Conservation (phyloP, 805 yeast species). For the Diddensiella santjacobensis region DNA sequence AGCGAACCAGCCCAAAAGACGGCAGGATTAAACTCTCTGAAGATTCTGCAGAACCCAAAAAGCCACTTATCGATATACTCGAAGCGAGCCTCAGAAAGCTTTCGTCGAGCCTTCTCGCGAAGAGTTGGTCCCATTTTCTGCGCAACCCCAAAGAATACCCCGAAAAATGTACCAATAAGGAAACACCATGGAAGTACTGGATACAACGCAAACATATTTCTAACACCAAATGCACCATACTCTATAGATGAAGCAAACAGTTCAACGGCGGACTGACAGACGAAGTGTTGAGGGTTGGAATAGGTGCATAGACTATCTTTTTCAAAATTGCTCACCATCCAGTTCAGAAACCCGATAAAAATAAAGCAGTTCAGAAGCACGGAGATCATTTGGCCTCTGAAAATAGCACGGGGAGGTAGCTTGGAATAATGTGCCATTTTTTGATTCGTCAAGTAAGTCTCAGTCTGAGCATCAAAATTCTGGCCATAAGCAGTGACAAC, state of each 20-base stretch:
- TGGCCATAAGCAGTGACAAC: constrained; percentile 42
- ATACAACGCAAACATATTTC: constrained; percentile 35
- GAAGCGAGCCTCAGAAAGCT: constrained; percentile 14
- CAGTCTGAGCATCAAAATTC: constrained; percentile 56
- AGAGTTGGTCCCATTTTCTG: constrained; percentile 17
- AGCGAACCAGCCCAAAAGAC: constrained; percentile 44
- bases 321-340: constrained; percentile 32
- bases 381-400: constrained; percentile 38
- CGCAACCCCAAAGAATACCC: constrained; percentile 26
- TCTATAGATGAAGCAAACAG: constrained; percentile 47
- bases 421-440: constrained; percentile 45
- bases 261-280: constrained; percentile 38
- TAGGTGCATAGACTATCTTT: constrained; percentile 40
- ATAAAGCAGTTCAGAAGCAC: constrained; percentile 39
- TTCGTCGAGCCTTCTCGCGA: constrained; percentile 31
- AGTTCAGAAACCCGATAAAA: constrained; percentile 31
- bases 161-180: constrained; percentile 45
- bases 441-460: constrained; percentile 52
- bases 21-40: constrained; percentile 42
- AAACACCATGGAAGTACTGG: constrained; percentile 56
- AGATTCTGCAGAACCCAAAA: constrained; percentile 27
- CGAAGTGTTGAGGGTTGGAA: constrained; percentile 31
- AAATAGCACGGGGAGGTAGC: constrained; percentile 40
- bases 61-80: constrained; percentile 23
- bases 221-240: constrained; percentile 46